Evolutionary conservation across 441 rosid genomes (phyloP), one percentile per base, ranked within the genome.

Genomic region (Croton laevigatus): DNA sequence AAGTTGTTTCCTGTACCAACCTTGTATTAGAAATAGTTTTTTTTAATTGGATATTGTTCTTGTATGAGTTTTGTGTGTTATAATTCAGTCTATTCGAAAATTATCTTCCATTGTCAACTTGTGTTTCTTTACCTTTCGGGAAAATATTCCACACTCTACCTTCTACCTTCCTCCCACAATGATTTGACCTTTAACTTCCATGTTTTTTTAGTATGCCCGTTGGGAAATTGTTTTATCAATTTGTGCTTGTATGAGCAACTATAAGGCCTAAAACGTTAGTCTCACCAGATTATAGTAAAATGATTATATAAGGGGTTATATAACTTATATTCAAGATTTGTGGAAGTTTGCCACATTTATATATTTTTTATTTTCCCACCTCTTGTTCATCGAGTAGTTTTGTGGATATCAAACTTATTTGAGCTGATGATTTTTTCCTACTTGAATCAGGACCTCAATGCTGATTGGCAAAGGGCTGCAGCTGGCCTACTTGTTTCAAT

Each of bases 381-480:
- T 45, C n/a, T 16, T 70, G 48, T 12, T 48, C 62, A 20, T 55
- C 22, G 38, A 49, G 36, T 59, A 46, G 38, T 38, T 63, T 59
- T 19, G 17, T 54, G 62, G 58, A 32, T 27, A 27, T 27, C 61
- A 37, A 60, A 19, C 38, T 67, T 48, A 5, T 8, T 6, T 44
- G 58, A 32, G 23, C 40, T 34, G 54, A 2, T 60, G 68, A 60
- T 76, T 8, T 52, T 66, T 65, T 79, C 78, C 68, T 65, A 70
- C 62, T 63, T 75, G 57, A 61, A 65, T 51, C 73, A 92, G 99
- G 99, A 95, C 77, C 81, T 92, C 58, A 87, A 85, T 80, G 79
- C 95, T 68, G 98, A 92, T 70, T 95, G 99, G 99, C 98, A 92
- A 85, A 87, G 91, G 73, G 93, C 94, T 72, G 99, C 95, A 44